A percentile compares a stretch with the other conserved stretches of the same genome.
phyloP scores from a whole-genome alignment of 225 moss, liverwort and hornwort species.

The Rhytidiadelphus loreus region DNA sequence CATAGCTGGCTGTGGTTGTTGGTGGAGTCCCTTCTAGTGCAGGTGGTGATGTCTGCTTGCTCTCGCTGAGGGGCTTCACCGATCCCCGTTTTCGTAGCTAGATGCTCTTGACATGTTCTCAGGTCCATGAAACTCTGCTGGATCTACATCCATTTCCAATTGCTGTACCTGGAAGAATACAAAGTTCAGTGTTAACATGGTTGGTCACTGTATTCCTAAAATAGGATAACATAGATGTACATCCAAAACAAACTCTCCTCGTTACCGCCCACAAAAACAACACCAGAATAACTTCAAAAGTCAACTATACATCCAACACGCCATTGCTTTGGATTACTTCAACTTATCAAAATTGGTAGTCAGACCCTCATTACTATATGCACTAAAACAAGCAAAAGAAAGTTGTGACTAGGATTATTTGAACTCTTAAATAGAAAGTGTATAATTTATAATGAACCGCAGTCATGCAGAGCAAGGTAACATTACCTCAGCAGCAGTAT shows the following conservation, averaged over 20 bases:
- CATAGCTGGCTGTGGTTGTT: neutral
- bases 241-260: neutral
- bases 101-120: constrained; percentile 1
- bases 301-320: neutral
- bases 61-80: neutral
- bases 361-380: neutral
- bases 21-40: neutral
- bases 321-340: neutral
- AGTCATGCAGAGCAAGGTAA: neutral
- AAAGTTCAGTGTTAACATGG: neutral
- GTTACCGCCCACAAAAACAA: neutral
- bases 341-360: neutral
- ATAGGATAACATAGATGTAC: neutral
- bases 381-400: neutral
- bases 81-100: constrained; percentile 10
- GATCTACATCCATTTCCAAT: constrained; percentile 32
- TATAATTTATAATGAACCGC: neutral
- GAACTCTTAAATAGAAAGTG: neutral
- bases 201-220: neutral
- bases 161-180: constrained; percentile 6
- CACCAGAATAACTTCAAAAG: neutral
- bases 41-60: neutral
- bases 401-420: neutral
- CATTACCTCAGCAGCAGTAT: constrained; percentile 35
- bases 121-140: neutral